Conservation (phyloP, 2,329 filamentous ascomycete species). For the Penicillium digitatum region DNA sequence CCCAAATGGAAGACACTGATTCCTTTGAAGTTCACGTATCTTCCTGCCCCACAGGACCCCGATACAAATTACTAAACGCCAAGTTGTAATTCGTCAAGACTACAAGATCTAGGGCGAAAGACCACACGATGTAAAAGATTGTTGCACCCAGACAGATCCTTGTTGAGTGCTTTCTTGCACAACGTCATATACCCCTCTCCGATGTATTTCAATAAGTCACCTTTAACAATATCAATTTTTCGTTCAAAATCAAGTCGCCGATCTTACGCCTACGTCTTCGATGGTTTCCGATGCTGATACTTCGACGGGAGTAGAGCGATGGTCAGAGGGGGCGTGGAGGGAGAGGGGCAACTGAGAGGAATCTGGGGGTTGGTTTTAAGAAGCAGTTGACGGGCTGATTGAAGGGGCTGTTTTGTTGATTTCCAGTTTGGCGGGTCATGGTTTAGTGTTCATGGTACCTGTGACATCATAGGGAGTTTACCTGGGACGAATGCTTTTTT, state of each 20-base stretch:
- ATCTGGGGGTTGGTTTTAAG: background rate
- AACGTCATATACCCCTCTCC: background rate
- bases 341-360: background rate
- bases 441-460: background rate
- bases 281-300: background rate
- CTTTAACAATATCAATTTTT: background rate
- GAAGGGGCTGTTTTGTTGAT: background rate
- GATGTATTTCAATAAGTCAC: background rate
- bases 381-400: background rate
- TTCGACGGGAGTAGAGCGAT: background rate
- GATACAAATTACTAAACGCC: background rate
- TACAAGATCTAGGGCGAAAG: background rate
- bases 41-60: background rate
- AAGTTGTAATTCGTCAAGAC: background rate
- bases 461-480: background rate
- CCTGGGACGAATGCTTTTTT: background rate
- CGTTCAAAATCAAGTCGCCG: background rate
- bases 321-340: background rate
- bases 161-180: background rate
- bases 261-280: background rate
- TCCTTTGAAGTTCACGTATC: background rate
- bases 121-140: background rate
- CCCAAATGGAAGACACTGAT: background rate
- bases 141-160: background rate
- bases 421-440: background rate